Evolutionary conservation across 2,329 filamentous ascomycete species (phyloP), one percentile per base, ranked within the genome.

Genomic region (Cytospora paraplurivora): DNA sequence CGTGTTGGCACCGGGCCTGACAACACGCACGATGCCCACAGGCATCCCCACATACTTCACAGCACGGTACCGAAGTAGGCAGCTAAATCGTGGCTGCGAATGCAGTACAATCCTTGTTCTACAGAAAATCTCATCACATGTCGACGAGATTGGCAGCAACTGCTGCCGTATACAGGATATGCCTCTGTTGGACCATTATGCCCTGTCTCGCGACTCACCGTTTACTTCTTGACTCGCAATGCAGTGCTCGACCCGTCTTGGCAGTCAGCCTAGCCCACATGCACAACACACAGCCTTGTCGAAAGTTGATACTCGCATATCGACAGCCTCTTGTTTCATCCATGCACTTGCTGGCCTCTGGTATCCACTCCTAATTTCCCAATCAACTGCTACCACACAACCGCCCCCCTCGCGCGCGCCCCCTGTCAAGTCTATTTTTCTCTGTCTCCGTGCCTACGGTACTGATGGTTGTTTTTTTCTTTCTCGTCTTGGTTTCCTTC

Each of bases 331-430:
- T 50, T 50, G 62, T 64, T 64, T 56, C 52, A 56, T 61, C 47
- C 33, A 51, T 52, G 49, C 44, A 13, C 49, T 34, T 34, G 27
- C 19, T 69, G 66, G 65, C 58, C 57, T 50, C 62, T 56, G 47
- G 61, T 47, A 56, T 50, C 65, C 62, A 62, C 53, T 58, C 41
- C 17, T 35, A 62, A 60, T 66, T 65, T 68, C 67, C 69, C 67
- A 68, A 69, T 69, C 65, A 69, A 54, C 66, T 57, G 61, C 49
- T 59, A 68, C 69, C 69, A 70, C 67, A 69, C 67, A 69, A 51
- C 33, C 41, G 47, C 54, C 54, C 52, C n/a, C 52, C 49, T 49
- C 64, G 50, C 19, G 51, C 47, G 38, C 51, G 13, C 15, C 47
- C 47, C 53, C 56, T 57, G 56, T 32, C 21, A 13, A 27, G 27